These are phyloP conservation scores for Mycena olivaceomarginata DNA, from an alignment of 768 basidiomycete genomes.

Conservation along the genomic window DNA sequence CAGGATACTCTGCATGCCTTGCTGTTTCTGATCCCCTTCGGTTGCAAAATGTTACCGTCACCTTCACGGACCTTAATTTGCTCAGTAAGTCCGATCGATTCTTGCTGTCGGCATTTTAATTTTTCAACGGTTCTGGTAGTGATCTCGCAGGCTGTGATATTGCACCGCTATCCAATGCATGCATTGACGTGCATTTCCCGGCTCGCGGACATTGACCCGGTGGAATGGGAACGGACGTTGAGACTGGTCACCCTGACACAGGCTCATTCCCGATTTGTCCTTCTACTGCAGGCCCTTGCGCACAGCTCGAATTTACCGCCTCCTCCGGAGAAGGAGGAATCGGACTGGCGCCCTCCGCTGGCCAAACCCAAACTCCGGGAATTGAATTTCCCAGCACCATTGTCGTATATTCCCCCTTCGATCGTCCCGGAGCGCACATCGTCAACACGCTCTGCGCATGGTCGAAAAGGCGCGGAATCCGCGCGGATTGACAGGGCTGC, in stretches of 20 bases:
- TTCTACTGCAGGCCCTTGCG: constrained; percentile 83
- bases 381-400: constrained; percentile 85
- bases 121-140: constrained; percentile 62
- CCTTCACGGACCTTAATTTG: constrained; percentile 76
- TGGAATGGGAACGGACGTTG: constrained; percentile 55
- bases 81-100: constrained; percentile 70
- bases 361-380: constrained; percentile 65
- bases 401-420: constrained; percentile 65
- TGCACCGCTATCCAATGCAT: constrained; percentile 84
- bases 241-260: constrained; percentile 70
- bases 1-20: constrained; percentile 71
- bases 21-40: constrained; percentile 61
- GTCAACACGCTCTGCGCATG: constrained; percentile 37
- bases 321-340: constrained; percentile 67
- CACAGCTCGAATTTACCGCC: constrained; percentile 74
- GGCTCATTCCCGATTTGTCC: constrained; percentile 85
- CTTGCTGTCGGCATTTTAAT: constrained; percentile 24
- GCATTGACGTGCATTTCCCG: constrained; percentile 73
- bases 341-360: constrained; percentile 52
- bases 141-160: constrained; percentile 76
- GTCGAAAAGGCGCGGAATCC: constrained; percentile 36
- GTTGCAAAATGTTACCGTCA: constrained; percentile 69
- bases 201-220: constrained; percentile 51
- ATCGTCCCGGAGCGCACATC: constrained; percentile 25
- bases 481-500: constrained; percentile 40